Evolutionary conservation across 2,329 filamentous ascomycete species (phyloP), one percentile per base, ranked within the genome.

Genomic region (Diplodia sapinea): DNA sequence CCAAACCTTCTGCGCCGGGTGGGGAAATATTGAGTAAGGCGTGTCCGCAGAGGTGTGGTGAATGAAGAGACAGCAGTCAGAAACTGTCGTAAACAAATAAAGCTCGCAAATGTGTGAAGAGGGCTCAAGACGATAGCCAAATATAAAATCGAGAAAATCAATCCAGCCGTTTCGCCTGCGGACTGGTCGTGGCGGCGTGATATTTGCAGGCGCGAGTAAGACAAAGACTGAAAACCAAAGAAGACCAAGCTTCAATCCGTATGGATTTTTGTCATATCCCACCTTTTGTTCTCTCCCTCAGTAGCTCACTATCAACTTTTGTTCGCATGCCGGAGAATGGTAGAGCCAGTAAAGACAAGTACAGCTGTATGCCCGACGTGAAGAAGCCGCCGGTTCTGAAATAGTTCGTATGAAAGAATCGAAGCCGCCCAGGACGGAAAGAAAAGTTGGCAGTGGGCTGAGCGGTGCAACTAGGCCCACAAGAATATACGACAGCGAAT

Each of bases 401-500:
- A 33, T 13, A 33, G 23, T 31, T 12, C 26, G 29, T 26, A 49
- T 49, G 26, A 15, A 61, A 43, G n/a, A 61, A 47, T 31, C 20
- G 29, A 61, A 49, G 40, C 57, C 40, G 40, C 57, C 57, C 57
- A 33, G 43, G 40, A 43, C 6, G 57, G 40, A 26, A 13, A 33
- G 17, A 49, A 23, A 3, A 4, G 29, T 12, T 38, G 54, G n/a
- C 11, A n/a, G 20, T 17, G 57, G 26, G 9, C 26, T 12, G 29
- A 33, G 29, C 40, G 8, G n/a, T 49, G 40, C 23, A 33, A 3
- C 6, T n/a, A 29, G 13, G 26, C 40, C 57, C 57, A 8, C 31
- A 17, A 9, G 4, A 61, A 49, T 61, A 61, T 49, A 61, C 57
- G 40, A 49, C 40, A 61, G 40, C 57, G 26, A 61, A 49, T 49